A percentile compares a stretch with the other conserved stretches of the same genome.
Evolutionary conservation across 768 basidiomycete species (phyloP).

Genomic region (Rhodotorula diobovata): DNA sequence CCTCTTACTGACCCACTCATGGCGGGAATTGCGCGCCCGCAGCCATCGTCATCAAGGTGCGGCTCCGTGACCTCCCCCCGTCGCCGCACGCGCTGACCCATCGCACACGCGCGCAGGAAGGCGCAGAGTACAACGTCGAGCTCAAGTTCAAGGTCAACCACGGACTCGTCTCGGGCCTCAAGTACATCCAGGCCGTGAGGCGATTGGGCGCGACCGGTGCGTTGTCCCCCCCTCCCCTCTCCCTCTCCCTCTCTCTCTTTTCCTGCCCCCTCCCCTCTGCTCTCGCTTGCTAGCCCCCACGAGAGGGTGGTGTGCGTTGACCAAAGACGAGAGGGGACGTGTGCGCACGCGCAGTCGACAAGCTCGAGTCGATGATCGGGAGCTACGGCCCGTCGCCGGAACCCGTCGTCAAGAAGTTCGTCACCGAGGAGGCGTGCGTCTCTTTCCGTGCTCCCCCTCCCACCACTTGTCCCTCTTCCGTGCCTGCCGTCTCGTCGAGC

Average conservation of each 20-base stretch:
- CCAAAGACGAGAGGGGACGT: background rate
- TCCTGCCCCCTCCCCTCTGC: too few species aligned
- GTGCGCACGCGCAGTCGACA: slow-evolving; percentile 65
- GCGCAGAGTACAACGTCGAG: slow-evolving; percentile 57
- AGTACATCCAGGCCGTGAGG: slow-evolving; percentile 68
- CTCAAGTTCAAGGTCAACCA: slow-evolving; percentile 69
- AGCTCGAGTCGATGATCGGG: slow-evolving; percentile 87
- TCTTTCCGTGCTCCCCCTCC: background rate
- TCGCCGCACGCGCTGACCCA: too few species aligned
- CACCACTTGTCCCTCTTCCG: too few species aligned
- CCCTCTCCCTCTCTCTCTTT: too few species aligned
- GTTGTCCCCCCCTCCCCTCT: slow-evolving; percentile 9
- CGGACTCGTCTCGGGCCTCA: slow-evolving; percentile 62
- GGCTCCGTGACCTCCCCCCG: background rate
- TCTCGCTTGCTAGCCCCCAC: too few species aligned
- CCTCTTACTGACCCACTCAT: slow-evolving; percentile 47
- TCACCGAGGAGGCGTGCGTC: slow-evolving; percentile 54
- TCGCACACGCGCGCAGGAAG: slow-evolving; percentile 4
- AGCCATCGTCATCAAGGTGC: slow-evolving; percentile 46
- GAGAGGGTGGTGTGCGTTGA: too few species aligned
- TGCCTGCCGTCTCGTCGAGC: too few species aligned
- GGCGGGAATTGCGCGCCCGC: background rate
- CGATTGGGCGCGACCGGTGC: slow-evolving; percentile 68
- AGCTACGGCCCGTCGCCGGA: slow-evolving; percentile 77
- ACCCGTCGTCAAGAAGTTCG: slow-evolving; percentile 71